A percentile compares a stretch with the other conserved stretches of the same genome.
Evolutionary conservation across 805 yeast genomes (phyloP).

Genomic region (Candida rishiriensis): DNA sequence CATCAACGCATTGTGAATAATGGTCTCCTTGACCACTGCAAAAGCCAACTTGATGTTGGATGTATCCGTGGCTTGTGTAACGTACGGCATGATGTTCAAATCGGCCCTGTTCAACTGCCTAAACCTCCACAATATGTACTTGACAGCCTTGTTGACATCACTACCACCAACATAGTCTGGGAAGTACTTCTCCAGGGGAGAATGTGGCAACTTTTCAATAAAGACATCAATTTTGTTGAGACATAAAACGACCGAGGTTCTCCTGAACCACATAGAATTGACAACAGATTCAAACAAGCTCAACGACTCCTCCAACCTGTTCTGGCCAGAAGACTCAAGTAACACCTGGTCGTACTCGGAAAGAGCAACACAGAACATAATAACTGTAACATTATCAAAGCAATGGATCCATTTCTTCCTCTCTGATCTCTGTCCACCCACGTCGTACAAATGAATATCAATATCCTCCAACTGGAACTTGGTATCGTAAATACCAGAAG

Average conservation of each 20-base stretch:
- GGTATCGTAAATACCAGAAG: conserved; percentile 88
- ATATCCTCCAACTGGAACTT: conserved; percentile 69
- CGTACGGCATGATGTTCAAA: conserved; percentile 79
- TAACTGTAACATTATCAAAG: conserved; percentile 85
- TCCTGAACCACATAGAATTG: conserved; percentile 87
- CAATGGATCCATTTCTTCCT: conserved; percentile 97
- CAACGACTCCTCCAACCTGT: conserved; percentile 76
- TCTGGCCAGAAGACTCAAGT: conserved; percentile 70
- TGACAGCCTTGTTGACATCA: conserved; percentile 85
- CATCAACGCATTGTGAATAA: conserved; percentile 49
- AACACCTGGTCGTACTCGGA: conserved; percentile 88
- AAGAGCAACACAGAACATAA: conserved; percentile 86
- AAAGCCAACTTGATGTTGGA: conserved; percentile 78
- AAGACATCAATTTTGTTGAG: conserved; percentile 88
- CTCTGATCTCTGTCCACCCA: conserved; percentile 95
- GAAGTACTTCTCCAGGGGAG: conserved; percentile 78
- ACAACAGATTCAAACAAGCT: conserved; percentile 86
- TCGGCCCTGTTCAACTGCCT: conserved; percentile 80
- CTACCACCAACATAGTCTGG: conserved; percentile 91
- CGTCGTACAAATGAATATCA: conserved; percentile 68
- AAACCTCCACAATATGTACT: conserved; percentile 87
- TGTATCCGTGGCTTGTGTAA: conserved; percentile 93
- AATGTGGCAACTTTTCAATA: conserved; percentile 74
- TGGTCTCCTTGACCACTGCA: conserved; percentile 56
- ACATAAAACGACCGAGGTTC: conserved; percentile 81